Conservation (phyloP, 2,329 filamentous ascomycete species). For the Aspergillus quadricinctus region DNA sequence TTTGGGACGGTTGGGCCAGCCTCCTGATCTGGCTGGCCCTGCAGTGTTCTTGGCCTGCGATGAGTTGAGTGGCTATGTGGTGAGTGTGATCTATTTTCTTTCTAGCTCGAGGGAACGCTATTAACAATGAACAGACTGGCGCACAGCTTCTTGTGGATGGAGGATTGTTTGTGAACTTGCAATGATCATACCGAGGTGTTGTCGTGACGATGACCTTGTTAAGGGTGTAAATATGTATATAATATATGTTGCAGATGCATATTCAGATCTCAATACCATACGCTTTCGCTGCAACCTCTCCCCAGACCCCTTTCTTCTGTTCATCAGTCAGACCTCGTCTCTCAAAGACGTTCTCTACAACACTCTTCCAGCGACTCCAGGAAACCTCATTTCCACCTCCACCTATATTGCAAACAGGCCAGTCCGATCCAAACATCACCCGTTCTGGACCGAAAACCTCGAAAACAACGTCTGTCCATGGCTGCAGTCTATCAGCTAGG, state of each 20-base stretch:
- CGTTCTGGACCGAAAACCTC: slow-evolving; percentile 66
- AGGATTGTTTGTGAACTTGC: slow-evolving; percentile 83
- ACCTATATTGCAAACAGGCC: slow-evolving; percentile 81
- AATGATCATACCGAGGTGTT: slow-evolving; percentile 43
- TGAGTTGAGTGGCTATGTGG: slow-evolving; percentile 71
- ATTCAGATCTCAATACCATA: slow-evolving; percentile 47
- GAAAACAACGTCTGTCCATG: slow-evolving; percentile 70
- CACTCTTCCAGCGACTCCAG: slow-evolving; percentile 70
- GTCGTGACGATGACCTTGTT: not conserved
- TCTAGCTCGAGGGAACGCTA: not conserved
- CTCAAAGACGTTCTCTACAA: slow-evolving; percentile 64
- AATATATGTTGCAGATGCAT: not conserved
- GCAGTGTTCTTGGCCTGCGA: slow-evolving; percentile 81
- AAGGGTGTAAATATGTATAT: not conserved
- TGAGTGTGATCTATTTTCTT: slow-evolving; percentile 24
- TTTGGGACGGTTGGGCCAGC: slow-evolving; percentile 66
- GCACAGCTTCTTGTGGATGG: slow-evolving; percentile 83
- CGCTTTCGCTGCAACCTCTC: slow-evolving; percentile 65
- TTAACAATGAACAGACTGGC: slow-evolving; percentile 51
- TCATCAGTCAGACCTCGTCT: slow-evolving; percentile 51
- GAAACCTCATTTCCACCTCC: slow-evolving; percentile 53
- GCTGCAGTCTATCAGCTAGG: slow-evolving; percentile 57
- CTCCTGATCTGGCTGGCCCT: slow-evolving; percentile 73
- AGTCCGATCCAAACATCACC: slow-evolving; percentile 89
- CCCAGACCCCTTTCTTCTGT: slow-evolving; percentile 66